Conservation (phyloP, 1,284 basidiomycete genomes). For the Moesziomyces sp. region DNA sequence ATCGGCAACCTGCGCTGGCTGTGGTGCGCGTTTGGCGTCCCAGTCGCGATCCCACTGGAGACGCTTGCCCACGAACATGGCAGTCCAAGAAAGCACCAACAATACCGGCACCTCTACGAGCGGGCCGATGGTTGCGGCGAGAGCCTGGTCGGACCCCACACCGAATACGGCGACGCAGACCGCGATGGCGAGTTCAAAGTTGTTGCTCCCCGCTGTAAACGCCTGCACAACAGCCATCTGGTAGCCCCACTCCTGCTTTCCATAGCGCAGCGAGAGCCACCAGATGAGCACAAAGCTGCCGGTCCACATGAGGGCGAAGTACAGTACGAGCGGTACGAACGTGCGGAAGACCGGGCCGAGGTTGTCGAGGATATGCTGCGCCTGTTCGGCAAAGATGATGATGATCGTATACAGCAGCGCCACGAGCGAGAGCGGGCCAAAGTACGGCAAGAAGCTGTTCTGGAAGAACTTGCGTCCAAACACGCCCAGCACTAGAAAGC, state of each 20-base stretch:
- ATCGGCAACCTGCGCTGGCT: conserved; percentile 8
- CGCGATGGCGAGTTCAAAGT: conserved; percentile 78
- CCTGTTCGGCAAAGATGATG: conserved; percentile 80
- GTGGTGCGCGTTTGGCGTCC: conserved; percentile 2
- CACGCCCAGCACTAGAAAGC: conserved; percentile 72
- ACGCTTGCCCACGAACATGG: conserved; percentile 72
- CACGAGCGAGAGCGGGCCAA: conserved; percentile 78
- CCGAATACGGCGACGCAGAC: conserved; percentile 80
- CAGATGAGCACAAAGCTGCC: conserved; percentile 73
- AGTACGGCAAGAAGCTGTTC: conserved; percentile 75
- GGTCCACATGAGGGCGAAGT: conserved; percentile 83
- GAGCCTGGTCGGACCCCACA: conserved; percentile 45
- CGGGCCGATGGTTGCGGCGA: conserved; percentile 57
- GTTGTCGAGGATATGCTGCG: conserved; percentile 57
- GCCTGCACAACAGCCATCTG: conserved; percentile 69
- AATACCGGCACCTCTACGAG: conserved; percentile 75
- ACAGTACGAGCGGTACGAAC: conserved; percentile 78
- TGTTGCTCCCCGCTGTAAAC: conserved; percentile 71
- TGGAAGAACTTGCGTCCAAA: conserved; percentile 72
- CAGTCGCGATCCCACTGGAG: conserved; percentile 41
- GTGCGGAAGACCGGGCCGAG: conserved; percentile 58
- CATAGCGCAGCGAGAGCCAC: conserved; percentile 51
- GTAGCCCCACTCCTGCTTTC: conserved; percentile 61
- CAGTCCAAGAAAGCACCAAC: conserved; percentile 77
- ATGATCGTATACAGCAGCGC: conserved; percentile 74